Conservation (phyloP, 2,329 filamentous ascomycete species). For the Aureobasidium sp. region DNA sequence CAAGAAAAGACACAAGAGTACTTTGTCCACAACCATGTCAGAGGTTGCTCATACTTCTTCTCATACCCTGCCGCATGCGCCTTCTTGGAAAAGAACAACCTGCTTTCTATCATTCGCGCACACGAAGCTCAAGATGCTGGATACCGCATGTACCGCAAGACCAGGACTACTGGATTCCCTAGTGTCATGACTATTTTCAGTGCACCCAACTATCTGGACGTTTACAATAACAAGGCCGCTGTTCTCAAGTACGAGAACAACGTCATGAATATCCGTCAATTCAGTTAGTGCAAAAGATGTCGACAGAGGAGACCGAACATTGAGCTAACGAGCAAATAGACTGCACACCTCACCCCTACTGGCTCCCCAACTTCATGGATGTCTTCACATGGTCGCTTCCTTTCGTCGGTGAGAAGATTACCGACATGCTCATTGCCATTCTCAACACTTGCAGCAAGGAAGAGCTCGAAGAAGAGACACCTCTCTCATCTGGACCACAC, state of each 20-base stretch:
- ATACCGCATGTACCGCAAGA: constrained; percentile 99
- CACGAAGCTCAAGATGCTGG: constrained; percentile 98
- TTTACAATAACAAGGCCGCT: constrained; percentile 99
- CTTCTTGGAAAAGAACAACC: constrained; percentile 97
- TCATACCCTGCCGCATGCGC: constrained; percentile 95
- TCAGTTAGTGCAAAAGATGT: constrained; percentile 45
- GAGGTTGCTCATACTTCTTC: constrained; percentile 98
- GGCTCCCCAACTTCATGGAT: constrained; percentile 99
- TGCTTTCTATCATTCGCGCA: constrained; percentile 91
- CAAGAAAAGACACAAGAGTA: constrained; percentile 98
- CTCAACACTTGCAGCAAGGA: constrained; percentile 99
- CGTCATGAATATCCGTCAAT: constrained; percentile 99
- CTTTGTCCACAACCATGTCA: constrained; percentile 96
- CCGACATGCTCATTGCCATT: constrained; percentile 98
- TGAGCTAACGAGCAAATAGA: constrained; percentile 34
- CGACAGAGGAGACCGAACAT: background rate
- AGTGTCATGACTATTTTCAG: constrained; percentile 99
- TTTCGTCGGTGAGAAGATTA: constrained; percentile 97
- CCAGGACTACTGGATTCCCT: constrained; percentile 92
- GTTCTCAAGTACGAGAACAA: constrained; percentile 99
- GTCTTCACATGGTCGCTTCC: constrained; percentile 99
- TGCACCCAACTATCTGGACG: constrained; percentile 95
- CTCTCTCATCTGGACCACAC: constrained; percentile 56
- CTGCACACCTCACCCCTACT: constrained; percentile 98
- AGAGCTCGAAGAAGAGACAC: constrained; percentile 80